A percentile compares a stretch with the other conserved stretches of the same genome.
These are phyloP conservation scores for Isatis lusitanica DNA, from an alignment of 441 rosid species.

Conservation along the genomic window DNA sequence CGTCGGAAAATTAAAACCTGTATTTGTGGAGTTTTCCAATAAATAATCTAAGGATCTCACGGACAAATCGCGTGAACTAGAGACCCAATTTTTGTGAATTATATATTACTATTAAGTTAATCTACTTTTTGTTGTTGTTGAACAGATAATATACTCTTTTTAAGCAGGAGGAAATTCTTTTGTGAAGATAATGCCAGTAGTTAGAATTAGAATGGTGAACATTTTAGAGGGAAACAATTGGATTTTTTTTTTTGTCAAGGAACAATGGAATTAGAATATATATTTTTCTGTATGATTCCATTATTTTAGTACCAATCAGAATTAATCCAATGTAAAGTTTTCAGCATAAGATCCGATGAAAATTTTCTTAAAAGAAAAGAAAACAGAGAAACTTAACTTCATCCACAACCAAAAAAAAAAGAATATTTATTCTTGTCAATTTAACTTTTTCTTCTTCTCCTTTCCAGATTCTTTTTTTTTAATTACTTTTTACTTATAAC, in stretches of 20 bases:
- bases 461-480: not conserved
- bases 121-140: not conserved
- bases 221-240: not conserved
- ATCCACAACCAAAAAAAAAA: not conserved
- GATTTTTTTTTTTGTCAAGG: no score
- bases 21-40: not conserved
- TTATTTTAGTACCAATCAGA: not conserved
- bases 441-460: not conserved
- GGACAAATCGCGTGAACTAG: not conserved
- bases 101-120: not conserved
- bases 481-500: not conserved
- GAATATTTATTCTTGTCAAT: not conserved
- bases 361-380: not conserved
- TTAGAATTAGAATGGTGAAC: not conserved
- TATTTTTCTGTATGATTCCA: not conserved
- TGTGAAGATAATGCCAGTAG: not conserved
- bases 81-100: not conserved
- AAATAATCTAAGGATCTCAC: not conserved
- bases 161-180: not conserved
- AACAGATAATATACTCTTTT: not conserved
- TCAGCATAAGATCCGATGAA: not conserved
- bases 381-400: not conserved
- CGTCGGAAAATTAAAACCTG: not conserved
- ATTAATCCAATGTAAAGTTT: not conserved
- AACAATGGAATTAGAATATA: no score